Evolutionary conservation across 495 filamentous ascomycete genomes (phyloP).

Genomic region (Penicillium turbatum): DNA sequence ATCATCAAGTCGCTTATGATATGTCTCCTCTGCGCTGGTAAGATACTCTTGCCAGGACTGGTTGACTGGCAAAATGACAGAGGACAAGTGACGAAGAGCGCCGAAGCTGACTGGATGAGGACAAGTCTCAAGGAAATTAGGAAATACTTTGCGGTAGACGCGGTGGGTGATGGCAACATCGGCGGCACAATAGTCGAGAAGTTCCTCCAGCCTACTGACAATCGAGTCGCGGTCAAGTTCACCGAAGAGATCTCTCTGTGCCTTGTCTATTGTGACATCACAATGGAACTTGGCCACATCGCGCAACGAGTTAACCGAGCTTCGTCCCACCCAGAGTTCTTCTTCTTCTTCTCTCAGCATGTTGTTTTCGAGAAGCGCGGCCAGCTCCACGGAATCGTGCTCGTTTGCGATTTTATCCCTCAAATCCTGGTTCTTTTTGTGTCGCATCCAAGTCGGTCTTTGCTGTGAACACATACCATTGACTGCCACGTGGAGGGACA

Average conservation of each 20-base stretch:
- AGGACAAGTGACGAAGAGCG: slow-evolving; percentile 83
- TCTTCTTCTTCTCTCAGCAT: slow-evolving; percentile 75
- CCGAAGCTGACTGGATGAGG: slow-evolving; percentile 98
- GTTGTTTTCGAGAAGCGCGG: slow-evolving; percentile 62
- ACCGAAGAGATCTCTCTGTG: slow-evolving; percentile 79
- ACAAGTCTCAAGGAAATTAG: slow-evolving; percentile 79
- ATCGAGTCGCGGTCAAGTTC: slow-evolving; percentile 70
- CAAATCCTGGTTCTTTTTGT: slow-evolving; percentile 82
- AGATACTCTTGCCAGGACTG: slow-evolving; percentile 83
- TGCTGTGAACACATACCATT: slow-evolving; percentile 99
- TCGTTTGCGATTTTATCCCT: slow-evolving; percentile 74
- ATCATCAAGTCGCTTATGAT: slow-evolving; percentile 66
- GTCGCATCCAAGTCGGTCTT: slow-evolving; percentile 93
- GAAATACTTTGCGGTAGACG: slow-evolving; percentile 89
- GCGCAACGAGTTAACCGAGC: slow-evolving; percentile 89
- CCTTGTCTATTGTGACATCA: slow-evolving; percentile 86
- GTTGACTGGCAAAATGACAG: slow-evolving; percentile 87
- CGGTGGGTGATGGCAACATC: slow-evolving; percentile 90
- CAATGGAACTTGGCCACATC: slow-evolving; percentile 98
- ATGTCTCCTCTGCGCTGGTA: slow-evolving; percentile 75
- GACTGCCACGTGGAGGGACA: slow-evolving; percentile 96
- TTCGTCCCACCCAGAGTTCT: slow-evolving; percentile 90
- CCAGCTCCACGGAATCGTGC: slow-evolving; percentile 64
- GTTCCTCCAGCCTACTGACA: slow-evolving; percentile 63
- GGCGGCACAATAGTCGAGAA: slow-evolving; percentile 92